A percentile compares a stretch with the other conserved stretches of the same genome.
These are phyloP conservation scores for Gnomoniopsis sp. DNA, from an alignment of 2,329 filamentous ascomycete genomes.

Conservation along the genomic window DNA sequence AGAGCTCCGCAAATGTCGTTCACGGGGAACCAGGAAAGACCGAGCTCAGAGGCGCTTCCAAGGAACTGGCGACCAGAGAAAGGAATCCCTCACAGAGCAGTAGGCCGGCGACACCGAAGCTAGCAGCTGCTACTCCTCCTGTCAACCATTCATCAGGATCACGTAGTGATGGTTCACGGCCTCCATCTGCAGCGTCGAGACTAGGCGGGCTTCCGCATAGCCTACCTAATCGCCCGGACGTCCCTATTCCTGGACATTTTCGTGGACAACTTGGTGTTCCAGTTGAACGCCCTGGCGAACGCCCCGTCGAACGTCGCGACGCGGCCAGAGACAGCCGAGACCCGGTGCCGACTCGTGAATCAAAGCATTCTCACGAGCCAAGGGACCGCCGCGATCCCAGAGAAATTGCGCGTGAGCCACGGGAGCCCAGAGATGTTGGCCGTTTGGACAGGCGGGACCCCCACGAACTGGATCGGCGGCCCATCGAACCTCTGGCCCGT, in stretches of 20 bases:
- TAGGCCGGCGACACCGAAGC: slow-evolving; percentile 14
- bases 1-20: slow-evolving; percentile 23
- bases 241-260: slow-evolving; percentile 49
- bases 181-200: slow-evolving; percentile 28
- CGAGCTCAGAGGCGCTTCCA: slow-evolving; percentile 21
- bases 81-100: slow-evolving; percentile 25
- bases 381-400: slow-evolving; percentile 16
- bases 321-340: slow-evolving; percentile 32
- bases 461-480: slow-evolving; percentile 45
- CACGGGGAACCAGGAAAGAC: slow-evolving; percentile 15
- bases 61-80: slow-evolving; percentile 29
- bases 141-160: not conserved
- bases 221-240: slow-evolving; percentile 57
- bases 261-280: slow-evolving; percentile 42
- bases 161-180: slow-evolving; percentile 11
- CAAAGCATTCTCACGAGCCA: slow-evolving; percentile 36
- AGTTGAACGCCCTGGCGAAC: slow-evolving; percentile 12
- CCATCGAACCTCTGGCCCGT: slow-evolving; percentile 32
- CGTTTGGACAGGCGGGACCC: slow-evolving; percentile 25
- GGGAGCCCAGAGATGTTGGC: slow-evolving; percentile 25
- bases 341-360: slow-evolving; percentile 35
- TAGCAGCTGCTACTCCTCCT: not conserved
- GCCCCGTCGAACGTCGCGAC: slow-evolving; percentile 25
- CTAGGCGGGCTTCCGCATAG: slow-evolving; percentile 16
- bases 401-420: slow-evolving; percentile 27